Percentiles rank a stretch among this genome's conserved stretches.
These are phyloP conservation scores for Aspergillus costaricaensis DNA, from an alignment of 2,329 filamentous ascomycete genomes.

Conservation along the genomic window DNA sequence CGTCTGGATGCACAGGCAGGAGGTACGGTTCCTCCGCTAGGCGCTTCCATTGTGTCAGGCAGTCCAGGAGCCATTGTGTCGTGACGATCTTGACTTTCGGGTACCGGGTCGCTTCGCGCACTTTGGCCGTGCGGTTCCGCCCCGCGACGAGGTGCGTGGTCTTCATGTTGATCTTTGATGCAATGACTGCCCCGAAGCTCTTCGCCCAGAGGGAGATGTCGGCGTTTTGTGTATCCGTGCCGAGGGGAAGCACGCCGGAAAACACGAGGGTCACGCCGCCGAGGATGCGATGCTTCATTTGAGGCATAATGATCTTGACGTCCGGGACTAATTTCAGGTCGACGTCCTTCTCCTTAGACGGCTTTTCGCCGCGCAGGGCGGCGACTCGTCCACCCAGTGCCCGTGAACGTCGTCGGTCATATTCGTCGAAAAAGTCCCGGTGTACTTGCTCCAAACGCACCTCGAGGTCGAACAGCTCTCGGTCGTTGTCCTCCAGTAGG, in stretches of 20 bases:
- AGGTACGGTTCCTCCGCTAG: slow-evolving; percentile 77
- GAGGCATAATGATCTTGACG: slow-evolving; percentile 78
- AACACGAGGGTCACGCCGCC: slow-evolving; percentile 77
- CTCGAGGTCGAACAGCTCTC: slow-evolving; percentile 76
- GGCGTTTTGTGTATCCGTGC: slow-evolving; percentile 73
- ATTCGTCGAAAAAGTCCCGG: slow-evolving; percentile 76
- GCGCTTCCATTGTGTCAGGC: slow-evolving; percentile 78
- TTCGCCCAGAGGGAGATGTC: slow-evolving; percentile 86
- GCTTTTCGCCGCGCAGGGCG: slow-evolving; percentile 53
- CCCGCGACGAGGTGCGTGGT: slow-evolving; percentile 57
- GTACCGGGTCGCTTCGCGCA: slow-evolving; percentile 79
- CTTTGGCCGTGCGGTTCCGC: slow-evolving; percentile 80
- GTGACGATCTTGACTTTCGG: slow-evolving; percentile 86
- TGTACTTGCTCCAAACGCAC: slow-evolving; percentile 76
- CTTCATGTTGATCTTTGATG: slow-evolving; percentile 47
- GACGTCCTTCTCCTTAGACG: slow-evolving; percentile 44
- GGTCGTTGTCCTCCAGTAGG: slow-evolving; percentile 83
- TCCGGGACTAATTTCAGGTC: slow-evolving; percentile 73
- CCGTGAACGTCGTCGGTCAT: slow-evolving; percentile 59
- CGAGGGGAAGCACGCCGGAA: slow-evolving; percentile 84
- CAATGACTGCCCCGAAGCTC: slow-evolving; percentile 72
- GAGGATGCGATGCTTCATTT: slow-evolving; percentile 76
- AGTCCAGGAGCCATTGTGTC: slow-evolving; percentile 85
- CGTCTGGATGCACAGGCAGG: slow-evolving; percentile 73
- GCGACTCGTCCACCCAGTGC: slow-evolving; percentile 50